Evolutionary conservation across 139 green algal species (phyloP), one percentile per base, ranked within the genome.

Genomic region (Cymbomonas tetramitiformis): DNA sequence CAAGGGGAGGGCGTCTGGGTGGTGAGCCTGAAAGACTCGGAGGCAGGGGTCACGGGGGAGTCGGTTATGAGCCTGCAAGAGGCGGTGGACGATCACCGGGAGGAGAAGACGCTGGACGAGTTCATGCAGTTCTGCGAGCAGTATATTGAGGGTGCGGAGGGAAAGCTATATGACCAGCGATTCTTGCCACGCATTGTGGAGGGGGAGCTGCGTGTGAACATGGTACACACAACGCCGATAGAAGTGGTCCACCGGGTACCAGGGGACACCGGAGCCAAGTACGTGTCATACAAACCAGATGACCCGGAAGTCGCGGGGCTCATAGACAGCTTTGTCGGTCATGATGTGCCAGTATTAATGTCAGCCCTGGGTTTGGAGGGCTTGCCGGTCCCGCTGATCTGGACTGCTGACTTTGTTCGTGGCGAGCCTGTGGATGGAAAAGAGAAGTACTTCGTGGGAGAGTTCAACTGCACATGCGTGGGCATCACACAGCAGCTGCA

Each of bases 221-320:
- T 70, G 47, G 55, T 70, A 29, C 44, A 71, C 60, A 39, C 51
- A 41, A 60, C 30, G 46, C 43, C 61, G n/a, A 54, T 32, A n/a
- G 61, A 70, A 21, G 62, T 70, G 19, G 57, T 70, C n/a, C 62
- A 70, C 62, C 67, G 67, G 62, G 67, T 68, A 57, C 57, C 56
- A 24, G 61, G 38, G 15, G 62, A 70, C 30, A 55, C 62, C 3
- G 62, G 62, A 2, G 62, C 62, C 9, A 70, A 56, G 25, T 70
- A 64, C 31, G 61, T 69, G 8, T 51, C 41, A 26, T 70, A 70
- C 49, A 30, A 44, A 32, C 56, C 62, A 18, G 43, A 60, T 38
- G 61, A 69, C 51, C 38, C 61, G 29, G 12, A 51, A 57, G 67
- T 71, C 33, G 31, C 23, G 32, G 21, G 24, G 9, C 44, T 70